phyloP scores from a whole-genome alignment of 2,329 filamentous ascomycete genomes.

The Paramyrothecium roridum region DNA sequence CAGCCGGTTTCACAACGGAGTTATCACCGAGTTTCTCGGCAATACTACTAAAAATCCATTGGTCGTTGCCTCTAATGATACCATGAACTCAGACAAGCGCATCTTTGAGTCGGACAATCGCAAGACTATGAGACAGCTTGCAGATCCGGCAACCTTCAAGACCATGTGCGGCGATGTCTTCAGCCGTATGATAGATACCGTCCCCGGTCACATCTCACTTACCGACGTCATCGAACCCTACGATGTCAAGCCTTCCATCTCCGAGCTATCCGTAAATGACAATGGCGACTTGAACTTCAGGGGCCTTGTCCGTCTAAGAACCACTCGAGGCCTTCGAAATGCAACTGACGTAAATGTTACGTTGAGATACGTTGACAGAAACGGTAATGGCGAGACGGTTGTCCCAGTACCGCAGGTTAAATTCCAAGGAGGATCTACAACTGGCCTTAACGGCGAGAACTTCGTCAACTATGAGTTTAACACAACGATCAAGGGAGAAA shows the following conservation, averaged over 20 bases:
- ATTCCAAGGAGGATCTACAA: slow-evolving; percentile 11
- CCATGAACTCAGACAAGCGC: slow-evolving; percentile 34
- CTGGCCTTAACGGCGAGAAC: slow-evolving; percentile 10
- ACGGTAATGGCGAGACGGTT: neutral
- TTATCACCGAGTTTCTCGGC: slow-evolving; percentile 38
- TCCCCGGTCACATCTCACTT: slow-evolving; percentile 21
- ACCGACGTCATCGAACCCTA: slow-evolving; percentile 22
- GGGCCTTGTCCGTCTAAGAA: slow-evolving; percentile 22
- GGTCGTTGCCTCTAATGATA: slow-evolving; percentile 31
- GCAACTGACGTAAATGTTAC: slow-evolving; percentile 17
- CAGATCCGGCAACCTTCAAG: slow-evolving; percentile 31
- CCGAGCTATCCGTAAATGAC: slow-evolving; percentile 15
- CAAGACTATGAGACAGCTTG: slow-evolving; percentile 35
- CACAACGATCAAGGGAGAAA: slow-evolving; percentile 9
- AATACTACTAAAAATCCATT: slow-evolving; percentile 38
- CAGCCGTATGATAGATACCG: slow-evolving; percentile 28
- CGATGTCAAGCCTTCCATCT: slow-evolving; percentile 25
- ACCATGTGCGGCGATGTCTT: slow-evolving; percentile 23
- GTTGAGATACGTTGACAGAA: neutral
- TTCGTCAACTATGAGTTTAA: slow-evolving; percentile 17
- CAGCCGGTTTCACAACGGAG: slow-evolving; percentile 32
- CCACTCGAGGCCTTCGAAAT: slow-evolving; percentile 11
- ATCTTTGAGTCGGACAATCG: slow-evolving; percentile 41
- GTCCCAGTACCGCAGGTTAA: slow-evolving; percentile 4
- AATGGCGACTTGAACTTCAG: slow-evolving; percentile 17